phyloP scores from a whole-genome alignment of 768 basidiomycete species.

The Xerocomus potaroensis region DNA sequence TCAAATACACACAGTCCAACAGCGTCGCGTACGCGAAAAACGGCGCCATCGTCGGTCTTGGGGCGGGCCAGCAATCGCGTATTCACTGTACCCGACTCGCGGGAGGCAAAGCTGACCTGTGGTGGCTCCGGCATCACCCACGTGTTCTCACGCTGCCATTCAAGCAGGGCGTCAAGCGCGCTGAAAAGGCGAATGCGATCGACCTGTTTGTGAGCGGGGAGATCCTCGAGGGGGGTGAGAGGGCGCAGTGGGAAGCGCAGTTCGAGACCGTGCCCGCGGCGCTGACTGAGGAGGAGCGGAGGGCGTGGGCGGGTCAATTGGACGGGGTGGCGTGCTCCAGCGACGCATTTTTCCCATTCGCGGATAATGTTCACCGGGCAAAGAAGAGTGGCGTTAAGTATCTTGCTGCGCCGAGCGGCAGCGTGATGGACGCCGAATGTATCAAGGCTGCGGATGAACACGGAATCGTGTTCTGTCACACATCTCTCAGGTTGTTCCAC shows the following conservation, averaged over 20 bases:
- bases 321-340: constrained; percentile 90
- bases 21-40: constrained; percentile 93
- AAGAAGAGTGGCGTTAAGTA: constrained; percentile 89
- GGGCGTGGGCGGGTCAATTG: constrained; percentile 67
- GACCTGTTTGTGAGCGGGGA: constrained; percentile 94
- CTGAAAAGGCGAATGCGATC: constrained; percentile 98
- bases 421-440: constrained; percentile 96
- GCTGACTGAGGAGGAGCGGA: constrained; percentile 66
- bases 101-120: constrained; percentile 95
- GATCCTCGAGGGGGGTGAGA: constrained; percentile 83
- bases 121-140: constrained; percentile 98
- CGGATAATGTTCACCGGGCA: constrained; percentile 95
- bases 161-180: constrained; percentile 96
- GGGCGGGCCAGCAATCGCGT: constrained; percentile 97
- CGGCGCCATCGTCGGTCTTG: constrained; percentile 91
- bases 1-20: constrained; percentile 99
- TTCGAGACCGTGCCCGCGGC: constrained; percentile 71
- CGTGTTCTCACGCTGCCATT: constrained; percentile 90
- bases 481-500: constrained; percentile 84
- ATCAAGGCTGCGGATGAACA: constrained; percentile 96
- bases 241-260: constrained; percentile 83
- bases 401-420: constrained; percentile 87
- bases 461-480: constrained; percentile 88
- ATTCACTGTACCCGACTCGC: constrained; percentile 99
- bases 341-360: constrained; percentile 99